Evolutionary conservation across 192 early-diverging fungal species (phyloP), one percentile per base, ranked within the genome.

Genomic region (Spinellus fusiger): DNA sequence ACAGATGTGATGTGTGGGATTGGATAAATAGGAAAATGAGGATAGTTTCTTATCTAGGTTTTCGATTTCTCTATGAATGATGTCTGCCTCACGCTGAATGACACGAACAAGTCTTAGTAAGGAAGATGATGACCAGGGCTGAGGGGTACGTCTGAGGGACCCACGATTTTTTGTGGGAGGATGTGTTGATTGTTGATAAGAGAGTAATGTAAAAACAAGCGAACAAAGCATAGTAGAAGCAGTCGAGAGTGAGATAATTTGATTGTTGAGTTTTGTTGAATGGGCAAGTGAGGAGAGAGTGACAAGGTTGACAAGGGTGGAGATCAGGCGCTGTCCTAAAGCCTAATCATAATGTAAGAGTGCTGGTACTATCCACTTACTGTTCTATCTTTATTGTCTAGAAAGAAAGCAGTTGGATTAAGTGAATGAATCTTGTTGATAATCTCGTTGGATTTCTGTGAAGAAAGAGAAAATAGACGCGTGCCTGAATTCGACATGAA

Each of bases 141-240:
- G 40, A 10, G 40, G 18, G 40, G 40, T 44, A 12, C 40, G 40
- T 44, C 40, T 18, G 40, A 44, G 40, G 10, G 40, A 44, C 37
- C 49, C 59, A 50, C 35, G 35, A 12, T 34, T 33, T 20, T 38
- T 33, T 20, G 48, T 49, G 18, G 34, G 33, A 26, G 18, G 20
- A 26, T 51, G 35, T 50, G 26, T 32, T 15, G 18, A 20, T 27
- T 33, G 28, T 34, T 37, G 59, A 13, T 47, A 26, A 1, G 26
- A 10, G 26, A 61, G 27, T 15, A 61, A 28, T 5, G 59, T 48
- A 33, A 34, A 16, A 13, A 38, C 26, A 15, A 61, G 31, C n/a
- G 59, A 61, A 3, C 48, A 51, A 35, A 61, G 34, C 23, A 61
- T 16, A 5, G 34, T 40, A 1, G 59, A 61, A 5, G 59, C 34